phyloP scores from a whole-genome alignment of 2,329 filamentous ascomycete genomes.

The Calonectria henricotiae region DNA sequence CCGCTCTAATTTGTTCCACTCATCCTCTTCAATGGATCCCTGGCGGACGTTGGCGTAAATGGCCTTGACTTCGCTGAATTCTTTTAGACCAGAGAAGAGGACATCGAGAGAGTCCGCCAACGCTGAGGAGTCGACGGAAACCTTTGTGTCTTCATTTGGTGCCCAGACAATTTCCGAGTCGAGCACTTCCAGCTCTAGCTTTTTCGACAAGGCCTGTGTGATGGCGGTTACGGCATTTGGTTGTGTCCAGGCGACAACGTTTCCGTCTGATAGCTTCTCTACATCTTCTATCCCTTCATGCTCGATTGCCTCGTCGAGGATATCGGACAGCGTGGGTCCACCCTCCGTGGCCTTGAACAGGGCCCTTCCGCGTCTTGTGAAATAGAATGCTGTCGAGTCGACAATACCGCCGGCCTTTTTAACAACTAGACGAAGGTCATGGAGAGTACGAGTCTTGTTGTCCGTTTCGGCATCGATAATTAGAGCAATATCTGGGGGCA shows the following conservation, averaged over 20 bases:
- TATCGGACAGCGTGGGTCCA: constrained; percentile 75
- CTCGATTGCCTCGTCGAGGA: constrained; percentile 88
- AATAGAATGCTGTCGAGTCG: constrained; percentile 87
- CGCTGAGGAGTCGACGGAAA: constrained; percentile 73
- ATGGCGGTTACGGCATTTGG: constrained; percentile 56
- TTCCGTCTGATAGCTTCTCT: constrained; percentile 77
- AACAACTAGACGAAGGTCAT: constrained; percentile 80
- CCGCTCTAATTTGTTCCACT: constrained; percentile 70
- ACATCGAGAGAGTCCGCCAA: constrained; percentile 72
- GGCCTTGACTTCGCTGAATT: constrained; percentile 82
- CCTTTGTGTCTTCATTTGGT: constrained; percentile 84
- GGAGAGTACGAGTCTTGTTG: constrained; percentile 80
- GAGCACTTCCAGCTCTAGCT: constrained; percentile 77
- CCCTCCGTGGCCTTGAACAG: constrained; percentile 74
- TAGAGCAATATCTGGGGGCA: constrained; percentile 83
- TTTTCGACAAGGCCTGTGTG: constrained; percentile 70
- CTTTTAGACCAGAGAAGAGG: constrained; percentile 74
- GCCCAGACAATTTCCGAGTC: constrained; percentile 89
- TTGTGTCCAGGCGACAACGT: constrained; percentile 74
- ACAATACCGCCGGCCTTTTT: constrained; percentile 80
- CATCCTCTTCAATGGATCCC: constrained; percentile 68
- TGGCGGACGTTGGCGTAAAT: constrained; percentile 81
- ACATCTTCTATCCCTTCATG: constrained; percentile 83
- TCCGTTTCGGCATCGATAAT: constrained; percentile 92
- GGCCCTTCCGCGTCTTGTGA: constrained; percentile 84